Conservation (phyloP, 2,329 filamentous ascomycete genomes). For the Metarhizium album region DNA sequence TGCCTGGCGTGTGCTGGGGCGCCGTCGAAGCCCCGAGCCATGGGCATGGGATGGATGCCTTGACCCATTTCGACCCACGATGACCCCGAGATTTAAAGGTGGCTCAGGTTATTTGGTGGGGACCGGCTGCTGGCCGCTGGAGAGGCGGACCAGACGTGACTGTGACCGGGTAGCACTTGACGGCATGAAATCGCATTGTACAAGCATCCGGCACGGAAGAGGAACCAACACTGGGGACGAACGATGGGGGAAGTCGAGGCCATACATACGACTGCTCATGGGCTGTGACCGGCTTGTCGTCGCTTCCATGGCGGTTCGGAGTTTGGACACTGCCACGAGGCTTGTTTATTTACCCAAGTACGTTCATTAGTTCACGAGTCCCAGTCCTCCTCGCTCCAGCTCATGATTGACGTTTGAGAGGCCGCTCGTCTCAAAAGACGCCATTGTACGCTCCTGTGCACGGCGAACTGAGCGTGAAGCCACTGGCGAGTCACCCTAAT, state of each 20-base stretch:
- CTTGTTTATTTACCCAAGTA: too few species aligned
- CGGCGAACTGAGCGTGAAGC: too few species aligned
- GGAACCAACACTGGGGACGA: too few species aligned
- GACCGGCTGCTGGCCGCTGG: not conserved
- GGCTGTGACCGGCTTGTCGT: too few species aligned
- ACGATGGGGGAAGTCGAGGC: too few species aligned
- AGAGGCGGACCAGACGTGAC: not conserved
- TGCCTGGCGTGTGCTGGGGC: conserved; percentile 3
- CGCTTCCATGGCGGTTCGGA: not conserved
- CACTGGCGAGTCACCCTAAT: not conserved
- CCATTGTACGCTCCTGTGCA: too few species aligned
- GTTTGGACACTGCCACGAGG: not conserved
- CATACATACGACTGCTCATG: too few species aligned
- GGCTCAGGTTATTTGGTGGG: not conserved
- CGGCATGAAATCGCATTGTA: not conserved
- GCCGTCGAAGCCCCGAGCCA: not conserved
- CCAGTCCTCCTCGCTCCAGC: not conserved
- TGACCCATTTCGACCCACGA: not conserved
- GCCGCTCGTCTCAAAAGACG: not conserved
- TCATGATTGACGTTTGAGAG: not conserved
- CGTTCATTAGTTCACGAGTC: too few species aligned
- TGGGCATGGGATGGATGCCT: not conserved
- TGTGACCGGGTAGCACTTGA: not conserved
- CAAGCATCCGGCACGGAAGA: not conserved
- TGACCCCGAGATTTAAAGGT: not conserved